These are phyloP conservation scores for Tetrapisispora fleetii DNA, from an alignment of 805 yeast genomes.

Conservation along the genomic window DNA sequence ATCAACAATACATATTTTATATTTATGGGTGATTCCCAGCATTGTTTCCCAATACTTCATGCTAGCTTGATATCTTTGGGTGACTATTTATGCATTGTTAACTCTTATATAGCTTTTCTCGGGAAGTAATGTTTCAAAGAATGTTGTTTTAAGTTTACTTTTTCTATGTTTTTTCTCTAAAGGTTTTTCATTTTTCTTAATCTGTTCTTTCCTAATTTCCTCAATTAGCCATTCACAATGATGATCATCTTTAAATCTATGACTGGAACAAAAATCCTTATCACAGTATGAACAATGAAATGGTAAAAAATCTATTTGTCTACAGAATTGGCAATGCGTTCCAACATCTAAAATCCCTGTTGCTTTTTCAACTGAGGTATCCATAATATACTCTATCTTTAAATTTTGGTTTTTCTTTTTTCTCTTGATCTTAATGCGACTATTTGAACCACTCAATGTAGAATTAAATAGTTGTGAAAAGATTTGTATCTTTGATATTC, in stretches of 20 bases:
- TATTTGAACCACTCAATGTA: too few relatives aligned
- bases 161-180: neutral
- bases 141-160: neutral
- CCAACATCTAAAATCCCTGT: constrained; percentile 31
- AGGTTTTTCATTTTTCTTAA: neutral
- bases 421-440: neutral
- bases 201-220: constrained; percentile 1
- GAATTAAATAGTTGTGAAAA: too few relatives aligned
- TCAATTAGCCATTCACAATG: constrained; percentile 16
- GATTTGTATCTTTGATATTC: too few relatives aligned
- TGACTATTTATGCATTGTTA: neutral
- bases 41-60: too few relatives aligned
- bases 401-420: neutral
- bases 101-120: constrained; percentile 2
- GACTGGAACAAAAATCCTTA: constrained; percentile 23
- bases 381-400: neutral
- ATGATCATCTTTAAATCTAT: constrained; percentile 22
- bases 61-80: neutral
- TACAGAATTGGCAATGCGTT: constrained; percentile 25
- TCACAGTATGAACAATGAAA: constrained; percentile 25
- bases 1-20: neutral
- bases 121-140: constrained; percentile 3
- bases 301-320: constrained; percentile 27
- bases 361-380: constrained; percentile 8
- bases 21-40: too few relatives aligned